These are phyloP conservation scores for Lentinula lateritia DNA, from an alignment of 768 basidiomycete genomes.

Conservation along the genomic window DNA sequence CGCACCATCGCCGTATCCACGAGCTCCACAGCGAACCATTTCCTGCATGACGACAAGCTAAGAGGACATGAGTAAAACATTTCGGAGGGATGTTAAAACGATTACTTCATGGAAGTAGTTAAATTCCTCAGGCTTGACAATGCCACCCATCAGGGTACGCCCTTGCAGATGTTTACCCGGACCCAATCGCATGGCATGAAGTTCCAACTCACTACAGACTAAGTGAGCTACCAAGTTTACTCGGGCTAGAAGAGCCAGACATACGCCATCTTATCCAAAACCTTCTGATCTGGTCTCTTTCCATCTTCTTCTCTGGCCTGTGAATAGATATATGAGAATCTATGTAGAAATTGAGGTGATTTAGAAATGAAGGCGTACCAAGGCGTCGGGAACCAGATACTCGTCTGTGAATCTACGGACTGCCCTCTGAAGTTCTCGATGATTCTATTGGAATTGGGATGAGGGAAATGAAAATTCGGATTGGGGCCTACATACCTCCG, in stretches of 20 bases:
- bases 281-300: slow-evolving; percentile 67
- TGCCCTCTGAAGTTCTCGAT: slow-evolving; percentile 48
- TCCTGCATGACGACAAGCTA: slow-evolving; percentile 80
- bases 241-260: slow-evolving; percentile 9
- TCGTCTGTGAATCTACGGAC: slow-evolving; percentile 67
- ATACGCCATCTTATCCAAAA: slow-evolving; percentile 83
- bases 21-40: slow-evolving; percentile 56
- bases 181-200: slow-evolving; percentile 92
- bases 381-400: slow-evolving; percentile 45
- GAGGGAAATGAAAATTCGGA: neutral
- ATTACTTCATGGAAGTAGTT: slow-evolving; percentile 83
- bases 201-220: slow-evolving; percentile 46
- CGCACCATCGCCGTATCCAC: slow-evolving; percentile 78
- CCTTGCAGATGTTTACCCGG: slow-evolving; percentile 91
- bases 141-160: slow-evolving; percentile 68
- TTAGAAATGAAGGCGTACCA: slow-evolving; percentile 18
- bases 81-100: neutral
- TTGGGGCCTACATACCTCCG: slow-evolving; percentile 40
- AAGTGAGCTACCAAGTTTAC: neutral
- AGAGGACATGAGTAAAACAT: neutral
- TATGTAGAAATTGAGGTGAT: neutral
- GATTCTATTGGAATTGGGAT: slow-evolving; percentile 31
- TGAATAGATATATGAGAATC: slow-evolving; percentile 1
- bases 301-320: slow-evolving; percentile 74
- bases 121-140: slow-evolving; percentile 81